Evolutionary conservation across 2,329 filamentous ascomycete genomes (phyloP).

Genomic region (Xylaria sp.): DNA sequence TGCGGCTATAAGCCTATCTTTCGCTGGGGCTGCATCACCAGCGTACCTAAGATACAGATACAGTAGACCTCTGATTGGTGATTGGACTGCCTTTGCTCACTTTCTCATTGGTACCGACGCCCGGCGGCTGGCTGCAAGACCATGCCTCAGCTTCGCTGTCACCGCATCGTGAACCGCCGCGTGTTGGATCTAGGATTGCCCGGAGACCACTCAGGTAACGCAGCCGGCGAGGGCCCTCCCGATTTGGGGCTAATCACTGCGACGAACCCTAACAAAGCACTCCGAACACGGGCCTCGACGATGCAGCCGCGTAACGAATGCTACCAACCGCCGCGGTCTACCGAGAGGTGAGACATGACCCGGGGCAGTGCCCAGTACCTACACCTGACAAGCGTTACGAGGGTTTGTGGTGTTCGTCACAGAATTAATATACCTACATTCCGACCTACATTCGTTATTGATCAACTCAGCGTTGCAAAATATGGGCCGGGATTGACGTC

Average conservation of each 20-base stretch:
- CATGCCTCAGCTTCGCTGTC: constrained; percentile 31
- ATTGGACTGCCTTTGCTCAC: neutral
- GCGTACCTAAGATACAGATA: neutral
- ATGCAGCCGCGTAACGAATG: constrained; percentile 24
- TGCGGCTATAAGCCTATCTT: constrained; percentile 11
- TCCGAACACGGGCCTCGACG: constrained; percentile 29
- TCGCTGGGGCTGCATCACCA: neutral
- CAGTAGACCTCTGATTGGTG: constrained; percentile 4
- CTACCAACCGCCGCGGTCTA: constrained; percentile 22
- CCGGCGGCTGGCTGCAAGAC: constrained; percentile 27
- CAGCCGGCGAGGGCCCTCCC: constrained; percentile 9
- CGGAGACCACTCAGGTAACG: constrained; percentile 24
- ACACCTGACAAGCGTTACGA: constrained; percentile 2
- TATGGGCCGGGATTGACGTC: neutral
- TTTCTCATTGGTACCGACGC: constrained; percentile 24
- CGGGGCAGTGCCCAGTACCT: no score
- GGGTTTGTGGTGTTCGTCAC: neutral
- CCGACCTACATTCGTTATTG: neutral
- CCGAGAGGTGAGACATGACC: neutral
- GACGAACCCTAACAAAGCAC: constrained; percentile 4
- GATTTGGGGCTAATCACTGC: constrained; percentile 13
- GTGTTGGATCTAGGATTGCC: neutral
- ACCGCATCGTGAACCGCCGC: constrained; percentile 32
- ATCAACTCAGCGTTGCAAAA: neutral
- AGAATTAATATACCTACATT: neutral